phyloP scores from a whole-genome alignment of 495 filamentous ascomycete species.

The Tuber melanosporum region DNA sequence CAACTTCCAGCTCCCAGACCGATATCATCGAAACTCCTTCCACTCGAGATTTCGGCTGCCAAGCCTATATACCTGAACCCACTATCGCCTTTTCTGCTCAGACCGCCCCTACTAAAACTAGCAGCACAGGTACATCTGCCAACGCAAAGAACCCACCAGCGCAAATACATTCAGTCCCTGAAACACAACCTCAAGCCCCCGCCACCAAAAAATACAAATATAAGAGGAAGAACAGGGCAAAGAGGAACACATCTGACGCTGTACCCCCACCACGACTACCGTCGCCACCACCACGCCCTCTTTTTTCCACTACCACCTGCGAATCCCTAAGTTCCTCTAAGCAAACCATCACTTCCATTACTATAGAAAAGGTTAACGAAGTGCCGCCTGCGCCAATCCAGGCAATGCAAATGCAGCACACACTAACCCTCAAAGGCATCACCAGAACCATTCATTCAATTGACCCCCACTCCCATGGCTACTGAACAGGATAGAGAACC shows the following conservation, averaged over 20 bases:
- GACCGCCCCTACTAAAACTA: background rate
- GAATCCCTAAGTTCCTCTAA: background rate
- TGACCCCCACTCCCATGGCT: background rate
- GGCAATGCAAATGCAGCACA: background rate
- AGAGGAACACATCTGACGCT: background rate
- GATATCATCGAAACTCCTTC: background rate
- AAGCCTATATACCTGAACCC: background rate
- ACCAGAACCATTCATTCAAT: background rate
- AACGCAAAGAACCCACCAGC: background rate
- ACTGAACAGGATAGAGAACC: background rate
- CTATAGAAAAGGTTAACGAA: background rate
- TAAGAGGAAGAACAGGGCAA: background rate
- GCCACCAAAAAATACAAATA: background rate
- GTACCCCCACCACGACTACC: background rate
- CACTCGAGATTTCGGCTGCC: background rate
- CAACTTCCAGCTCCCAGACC: background rate
- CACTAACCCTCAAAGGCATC: background rate
- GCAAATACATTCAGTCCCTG: background rate
- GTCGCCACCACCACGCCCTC: background rate
- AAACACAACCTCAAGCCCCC: background rate
- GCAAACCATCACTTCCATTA: background rate
- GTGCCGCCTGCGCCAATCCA: background rate
- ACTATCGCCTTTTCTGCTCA: background rate
- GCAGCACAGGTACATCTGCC: background rate
- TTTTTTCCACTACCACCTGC: background rate